Conservation (phyloP, 495 filamentous ascomycete genomes). For the Penicillium lagena region DNA sequence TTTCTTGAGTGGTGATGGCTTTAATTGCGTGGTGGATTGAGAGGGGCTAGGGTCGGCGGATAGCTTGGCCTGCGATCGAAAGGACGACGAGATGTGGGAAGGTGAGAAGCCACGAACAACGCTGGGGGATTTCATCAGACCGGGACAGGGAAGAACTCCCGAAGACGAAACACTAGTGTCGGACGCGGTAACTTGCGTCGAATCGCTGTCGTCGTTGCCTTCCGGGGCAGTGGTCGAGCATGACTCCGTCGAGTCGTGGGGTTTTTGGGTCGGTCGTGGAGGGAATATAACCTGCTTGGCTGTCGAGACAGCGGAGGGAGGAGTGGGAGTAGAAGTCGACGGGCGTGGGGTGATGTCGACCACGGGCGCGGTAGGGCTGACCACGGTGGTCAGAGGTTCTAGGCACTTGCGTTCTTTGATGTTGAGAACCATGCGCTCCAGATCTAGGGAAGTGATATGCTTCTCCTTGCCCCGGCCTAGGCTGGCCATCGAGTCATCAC, state of each 20-base stretch:
- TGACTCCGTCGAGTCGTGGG: slow-evolving; percentile 43
- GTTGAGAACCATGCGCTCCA: slow-evolving; percentile 86
- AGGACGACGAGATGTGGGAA: slow-evolving; percentile 66
- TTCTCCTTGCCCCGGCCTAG: slow-evolving; percentile 71
- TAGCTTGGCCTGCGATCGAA: slow-evolving; percentile 55
- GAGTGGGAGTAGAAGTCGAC: slow-evolving; percentile 36
- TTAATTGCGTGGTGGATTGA: slow-evolving; percentile 34
- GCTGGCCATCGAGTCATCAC: slow-evolving; percentile 40
- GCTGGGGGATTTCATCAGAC: slow-evolving; percentile 59
- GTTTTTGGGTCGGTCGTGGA: slow-evolving; percentile 14
- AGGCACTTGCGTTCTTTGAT: slow-evolving; percentile 75
- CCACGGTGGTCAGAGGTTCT: slow-evolving; percentile 42
- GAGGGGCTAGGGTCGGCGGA: slow-evolving; percentile 41
- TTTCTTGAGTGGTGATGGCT: slow-evolving; percentile 43
- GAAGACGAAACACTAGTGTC: slow-evolving; percentile 49
- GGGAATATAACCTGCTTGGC: slow-evolving; percentile 13
- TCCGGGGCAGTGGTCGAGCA: slow-evolving; percentile 48
- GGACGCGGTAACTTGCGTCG: slow-evolving; percentile 30
- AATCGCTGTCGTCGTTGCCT: slow-evolving; percentile 42
- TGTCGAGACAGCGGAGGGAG: slow-evolving; percentile 27
- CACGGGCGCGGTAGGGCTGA: slow-evolving; percentile 43
- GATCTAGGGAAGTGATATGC: slow-evolving; percentile 79
- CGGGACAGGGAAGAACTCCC: slow-evolving; percentile 24
- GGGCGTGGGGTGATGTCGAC: slow-evolving; percentile 44
- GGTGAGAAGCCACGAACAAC: slow-evolving; percentile 86